Evolutionary conservation across 1,284 basidiomycete species (phyloP), one percentile per base, ranked within the genome.

Genomic region (Puccinia horiana): DNA sequence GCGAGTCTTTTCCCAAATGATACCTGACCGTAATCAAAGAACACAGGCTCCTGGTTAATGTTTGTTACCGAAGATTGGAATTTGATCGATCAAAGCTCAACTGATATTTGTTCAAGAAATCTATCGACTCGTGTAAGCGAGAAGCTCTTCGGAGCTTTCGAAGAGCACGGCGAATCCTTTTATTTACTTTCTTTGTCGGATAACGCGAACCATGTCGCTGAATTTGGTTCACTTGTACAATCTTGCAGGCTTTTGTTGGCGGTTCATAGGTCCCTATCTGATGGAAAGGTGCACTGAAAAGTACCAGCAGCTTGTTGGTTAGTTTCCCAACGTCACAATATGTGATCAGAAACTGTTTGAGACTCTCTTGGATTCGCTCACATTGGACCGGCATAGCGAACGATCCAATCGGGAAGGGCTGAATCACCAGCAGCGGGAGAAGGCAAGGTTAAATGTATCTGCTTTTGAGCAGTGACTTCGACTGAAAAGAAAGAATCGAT

Each of bases 171-270:
- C 44, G 32, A 16, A 80, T 80, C 2, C 26, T 72, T 18, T 14
- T 37, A 9, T 47, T 26, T 12, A 72, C 77, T 54, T 80, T 49
- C 16, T 23, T 16, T n/a, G 77, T 80, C 8, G 77, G 77, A 61
- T 80, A 80, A 42, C 77, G 63, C 14, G 63, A 58, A 2, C 77
- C 77, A 72, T 80, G 77, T 56, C 77, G 47, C 54, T 80, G 77
- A 40, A 80, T 9, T 72, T 72, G 77, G 56, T 44, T 54, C 32
- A 80, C 67, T 42, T 58, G 52, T 9, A 47, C 32, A 26, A 72
- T 18, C 37, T 44, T 70, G 37, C 77, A 80, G 47, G 18, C 23
- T 42, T 54, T 32, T 26, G 77, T 67, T 4, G 56, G 32, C 9
- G 32, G 44, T 18, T 67, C 32, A 47, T 80, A 80, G 2, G 67